Evolutionary conservation across 2,329 filamentous ascomycete genomes (phyloP), one percentile per base, ranked within the genome.

Genomic region (Bimuria novae-zelandiae): DNA sequence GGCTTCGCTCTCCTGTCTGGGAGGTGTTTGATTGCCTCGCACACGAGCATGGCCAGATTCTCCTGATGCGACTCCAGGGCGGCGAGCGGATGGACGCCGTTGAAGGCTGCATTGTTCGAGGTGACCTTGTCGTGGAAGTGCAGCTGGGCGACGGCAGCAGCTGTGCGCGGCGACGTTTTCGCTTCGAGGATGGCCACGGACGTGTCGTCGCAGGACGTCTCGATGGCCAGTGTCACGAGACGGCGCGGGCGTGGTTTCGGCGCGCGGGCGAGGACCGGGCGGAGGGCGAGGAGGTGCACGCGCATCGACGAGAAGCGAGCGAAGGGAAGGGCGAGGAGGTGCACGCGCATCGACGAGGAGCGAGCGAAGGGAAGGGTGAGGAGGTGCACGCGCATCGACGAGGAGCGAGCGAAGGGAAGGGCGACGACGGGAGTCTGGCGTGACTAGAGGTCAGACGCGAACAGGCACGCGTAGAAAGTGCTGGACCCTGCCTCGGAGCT

Each of bases 151-250:
- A 72, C 45, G 4, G 62, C 50, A 10, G 43, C 30, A 21, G n/a
- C 21, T 10, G 43, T 23, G 1, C 21, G 7, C 3, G 7, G 14
- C 32, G 25, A 33, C 33, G 10, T 36, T 25, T 74, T 64, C 62
- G 85, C 87, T 49, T 89, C 84, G 33, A 97, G 80, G 42, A 97
- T 76, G 25, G 93, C 89, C 17, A 97, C 92, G 52, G 89, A 92
- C 1, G 92, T 96, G 77, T 97, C 93, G 76, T 97, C 93, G 80
- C 93, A 94, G 2, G 89, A 92, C 8, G 88, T 89, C 72, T 94
- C 90, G 68, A 94, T 92, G 47, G 89, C 89, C 43, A 93, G 82
- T 4, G 79, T 80, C 54, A 74, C 66, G 42, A 78, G 59, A 35
- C 51, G 45, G 35, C 74, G 72, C 19, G 49, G 41, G 33, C 42